These are phyloP conservation scores for Rhizopogon vesiculosus DNA, from an alignment of 768 basidiomycete species.

Conservation along the genomic window DNA sequence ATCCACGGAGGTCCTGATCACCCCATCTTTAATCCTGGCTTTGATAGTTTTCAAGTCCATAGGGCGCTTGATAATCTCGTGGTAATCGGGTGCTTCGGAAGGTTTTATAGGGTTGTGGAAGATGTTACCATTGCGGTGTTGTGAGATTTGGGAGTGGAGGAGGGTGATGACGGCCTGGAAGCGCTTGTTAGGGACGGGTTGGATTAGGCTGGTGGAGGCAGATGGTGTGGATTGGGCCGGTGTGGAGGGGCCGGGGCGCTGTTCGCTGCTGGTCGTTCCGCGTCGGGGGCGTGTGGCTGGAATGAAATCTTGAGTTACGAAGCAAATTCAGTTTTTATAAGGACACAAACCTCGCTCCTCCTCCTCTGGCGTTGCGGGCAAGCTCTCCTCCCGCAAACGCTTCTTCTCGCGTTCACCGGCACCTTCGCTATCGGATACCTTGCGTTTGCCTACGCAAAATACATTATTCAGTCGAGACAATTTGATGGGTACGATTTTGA, in stretches of 20 bases:
- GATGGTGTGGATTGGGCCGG: constrained; percentile 8
- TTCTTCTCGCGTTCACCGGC: constrained; percentile 50
- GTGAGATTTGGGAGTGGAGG: constrained; percentile 77
- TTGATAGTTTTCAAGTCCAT: constrained; percentile 96
- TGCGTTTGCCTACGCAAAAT: constrained; percentile 52
- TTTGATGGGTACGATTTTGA: background rate
- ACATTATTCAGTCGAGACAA: background rate
- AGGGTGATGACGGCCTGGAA: constrained; percentile 81
- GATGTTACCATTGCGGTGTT: constrained; percentile 84
- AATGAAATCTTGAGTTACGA: background rate
- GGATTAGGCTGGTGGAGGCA: background rate
- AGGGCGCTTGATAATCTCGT: constrained; percentile 88
- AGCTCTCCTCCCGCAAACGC: constrained; percentile 61
- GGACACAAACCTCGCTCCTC: constrained; percentile 46
- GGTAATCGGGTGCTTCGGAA: constrained; percentile 87
- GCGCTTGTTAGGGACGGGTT: constrained; percentile 46
- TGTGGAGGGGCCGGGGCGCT: constrained; percentile 9
- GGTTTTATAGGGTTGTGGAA: constrained; percentile 89
- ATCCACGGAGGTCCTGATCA: constrained; percentile 76
- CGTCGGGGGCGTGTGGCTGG: constrained; percentile 13
- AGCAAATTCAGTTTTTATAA: background rate
- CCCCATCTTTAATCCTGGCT: constrained; percentile 75
- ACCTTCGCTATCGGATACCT: constrained; percentile 42
- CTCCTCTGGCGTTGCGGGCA: constrained; percentile 47
- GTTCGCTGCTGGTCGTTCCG: constrained; percentile 13